Evolutionary conservation across 1,139 yeast genomes (phyloP).

Genomic region (Debaryomyces nepalensis): DNA sequence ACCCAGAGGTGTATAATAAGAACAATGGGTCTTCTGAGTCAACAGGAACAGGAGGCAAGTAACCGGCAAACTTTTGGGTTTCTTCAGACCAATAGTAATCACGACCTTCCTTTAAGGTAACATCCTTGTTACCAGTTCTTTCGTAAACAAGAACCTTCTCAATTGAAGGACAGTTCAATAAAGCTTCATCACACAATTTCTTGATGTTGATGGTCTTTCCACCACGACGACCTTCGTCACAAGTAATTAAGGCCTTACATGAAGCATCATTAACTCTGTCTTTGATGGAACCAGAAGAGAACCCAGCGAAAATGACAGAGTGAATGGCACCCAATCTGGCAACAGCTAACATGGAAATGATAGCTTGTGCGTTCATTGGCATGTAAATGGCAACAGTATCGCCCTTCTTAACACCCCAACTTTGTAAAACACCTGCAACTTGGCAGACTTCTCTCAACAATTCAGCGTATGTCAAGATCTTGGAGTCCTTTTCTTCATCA

Average conservation of each 20-base stretch:
- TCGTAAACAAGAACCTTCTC: conserved; percentile 83
- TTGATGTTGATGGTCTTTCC: conserved; percentile 91
- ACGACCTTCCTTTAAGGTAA: conserved; percentile 78
- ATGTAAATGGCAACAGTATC: conserved; percentile 95
- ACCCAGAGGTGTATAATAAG: conserved; percentile 92
- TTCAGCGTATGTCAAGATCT: conserved; percentile 80
- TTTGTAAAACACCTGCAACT: conserved; percentile 82
- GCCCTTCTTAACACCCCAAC: conserved; percentile 91
- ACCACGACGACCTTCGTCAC: conserved; percentile 97
- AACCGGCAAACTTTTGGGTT: conserved; percentile 77
- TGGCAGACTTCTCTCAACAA: conserved; percentile 84
- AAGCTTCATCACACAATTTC: conserved; percentile 93
- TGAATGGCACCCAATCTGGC: conserved; percentile 96
- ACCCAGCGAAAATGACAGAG: conserved; percentile 96
- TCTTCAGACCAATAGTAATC: conserved; percentile 96
- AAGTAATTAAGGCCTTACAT: conserved; percentile 88
- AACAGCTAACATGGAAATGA: conserved; percentile 91
- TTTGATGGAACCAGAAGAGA: conserved; percentile 88
- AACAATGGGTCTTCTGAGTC: conserved; percentile 92
- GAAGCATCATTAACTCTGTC: conserved; percentile 91
- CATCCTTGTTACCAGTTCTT: conserved; percentile 75
- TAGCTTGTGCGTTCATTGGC: conserved; percentile 97
- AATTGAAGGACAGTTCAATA: conserved; percentile 75
- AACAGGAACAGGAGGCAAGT: conserved; percentile 86
- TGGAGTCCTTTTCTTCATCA: conserved; percentile 81